A percentile compares a stretch with the other conserved stretches of the same genome.
Conservation (phyloP, 2,329 filamentous ascomycete genomes). For the Simplicillium sp. region DNA sequence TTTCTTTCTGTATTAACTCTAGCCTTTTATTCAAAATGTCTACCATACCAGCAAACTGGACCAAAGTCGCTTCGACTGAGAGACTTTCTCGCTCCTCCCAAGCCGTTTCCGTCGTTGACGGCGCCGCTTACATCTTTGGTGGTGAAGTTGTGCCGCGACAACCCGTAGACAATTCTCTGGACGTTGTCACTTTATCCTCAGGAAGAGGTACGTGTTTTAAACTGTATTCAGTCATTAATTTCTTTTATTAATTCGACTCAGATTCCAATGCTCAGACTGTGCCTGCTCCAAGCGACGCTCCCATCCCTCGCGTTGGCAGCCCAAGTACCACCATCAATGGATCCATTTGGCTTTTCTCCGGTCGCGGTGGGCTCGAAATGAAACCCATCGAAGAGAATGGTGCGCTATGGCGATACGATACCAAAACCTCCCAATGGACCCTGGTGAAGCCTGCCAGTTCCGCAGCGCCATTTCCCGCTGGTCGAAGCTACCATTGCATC, state of each 20-base stretch:
- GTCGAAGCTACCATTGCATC: conserved; percentile 48
- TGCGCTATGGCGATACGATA: conserved; percentile 44
- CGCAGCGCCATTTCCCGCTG: conserved; percentile 26
- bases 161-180: conserved; percentile 38
- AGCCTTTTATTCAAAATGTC: conserved; percentile 4
- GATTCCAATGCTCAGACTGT: conserved; percentile 9
- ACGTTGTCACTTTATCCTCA: conserved; percentile 22
- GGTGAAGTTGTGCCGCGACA: conserved; percentile 40
- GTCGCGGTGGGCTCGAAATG: conserved; percentile 52
- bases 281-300: conserved; percentile 17
- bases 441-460: conserved; percentile 27
- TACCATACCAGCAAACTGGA: conserved; percentile 14
- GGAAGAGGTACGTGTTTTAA: background rate
- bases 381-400: conserved; percentile 49
- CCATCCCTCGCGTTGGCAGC: conserved; percentile 46
- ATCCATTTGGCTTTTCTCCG: conserved; percentile 52
- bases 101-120: conserved; percentile 27
- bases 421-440: conserved; percentile 31
- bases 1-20: background rate
- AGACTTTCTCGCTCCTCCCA: conserved; percentile 42
- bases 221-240: background rate
- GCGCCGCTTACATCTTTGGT: conserved; percentile 35
- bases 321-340: conserved; percentile 34
- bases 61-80: conserved; percentile 11
- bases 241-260: background rate